A percentile compares a stretch with the other conserved stretches of the same genome.
Evolutionary conservation across 257 asterid species (phyloP).

Genomic region (Rehmannia glutinosa): DNA sequence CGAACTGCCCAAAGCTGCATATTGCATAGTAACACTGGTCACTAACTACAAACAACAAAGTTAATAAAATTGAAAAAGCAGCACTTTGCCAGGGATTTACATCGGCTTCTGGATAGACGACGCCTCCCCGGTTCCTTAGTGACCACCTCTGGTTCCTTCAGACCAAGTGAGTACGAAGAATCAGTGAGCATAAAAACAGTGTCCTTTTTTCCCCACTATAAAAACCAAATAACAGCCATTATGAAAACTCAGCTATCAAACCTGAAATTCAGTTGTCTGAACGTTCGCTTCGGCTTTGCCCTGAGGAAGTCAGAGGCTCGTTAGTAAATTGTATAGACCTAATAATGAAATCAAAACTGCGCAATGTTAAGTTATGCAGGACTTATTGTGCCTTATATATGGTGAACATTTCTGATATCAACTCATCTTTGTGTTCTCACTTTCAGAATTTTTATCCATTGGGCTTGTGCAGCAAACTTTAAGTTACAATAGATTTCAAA

Average conservation of each 20-base stretch:
- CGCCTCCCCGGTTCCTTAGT: constrained; percentile 32
- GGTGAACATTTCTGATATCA: too few relatives aligned
- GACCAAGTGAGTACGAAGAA: background rate
- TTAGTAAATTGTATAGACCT: background rate
- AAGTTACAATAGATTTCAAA: too few relatives aligned
- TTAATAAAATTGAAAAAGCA: background rate
- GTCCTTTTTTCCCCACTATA: background rate
- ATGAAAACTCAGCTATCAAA: background rate
- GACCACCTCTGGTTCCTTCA: constrained; percentile 28
- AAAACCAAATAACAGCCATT: background rate
- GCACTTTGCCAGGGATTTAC: constrained; percentile 26
- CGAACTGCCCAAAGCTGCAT: constrained; percentile 73
- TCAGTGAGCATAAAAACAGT: background rate
- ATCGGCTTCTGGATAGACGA: constrained; percentile 58
- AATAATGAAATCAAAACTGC: background rate
- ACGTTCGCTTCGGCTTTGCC: constrained; percentile 23
- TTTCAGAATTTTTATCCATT: too few relatives aligned
- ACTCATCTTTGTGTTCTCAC: too few relatives aligned
- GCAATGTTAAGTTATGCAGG: background rate
- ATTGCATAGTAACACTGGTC: background rate
- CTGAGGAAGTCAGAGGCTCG: constrained; percentile 22
- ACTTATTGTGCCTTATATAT: too few relatives aligned
- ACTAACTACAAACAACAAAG: background rate
- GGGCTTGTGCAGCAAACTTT: too few relatives aligned
- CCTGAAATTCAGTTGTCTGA: constrained; percentile 22